Base-by-base conservation (phyloP, 192 early-diverging fungal genomes). In the Umbelopsis vinacea region DNA sequence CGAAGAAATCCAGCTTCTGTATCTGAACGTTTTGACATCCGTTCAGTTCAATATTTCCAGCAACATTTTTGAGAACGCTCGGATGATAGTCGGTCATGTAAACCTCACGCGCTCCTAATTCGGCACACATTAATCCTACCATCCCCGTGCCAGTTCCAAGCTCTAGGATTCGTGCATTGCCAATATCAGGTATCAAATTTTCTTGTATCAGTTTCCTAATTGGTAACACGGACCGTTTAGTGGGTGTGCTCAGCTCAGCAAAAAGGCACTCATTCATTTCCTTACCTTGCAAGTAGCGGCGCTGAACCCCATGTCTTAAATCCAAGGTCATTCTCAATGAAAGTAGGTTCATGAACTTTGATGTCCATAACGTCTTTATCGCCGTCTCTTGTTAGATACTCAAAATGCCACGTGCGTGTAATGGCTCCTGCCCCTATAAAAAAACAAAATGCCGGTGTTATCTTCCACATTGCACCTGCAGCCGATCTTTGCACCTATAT, bases 301-400 rank as follows among this genome's bases (percentile, higher is more conserved):
- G 85, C 83, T 21, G 85, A 81, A 57, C 85, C 85, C 82, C 83
- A 86, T 6, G 85, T 86, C 60, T 86, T 86, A 70, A 86, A 86
- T 19, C 85, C 85, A 26, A 86, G 70, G 74, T 86, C 85, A 21
- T 84, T 81, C 11, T 75, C 85, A 14, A 77, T 78, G 50, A 80
- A 84, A 33, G 81, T 82, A 4, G 85, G 85, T 67, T 86, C 85
- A 57, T 86, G 85, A 55, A 86, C 74, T 33, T 57, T 37, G 4
- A 81, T 38, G 9, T 68, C 52, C 14, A 76, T n/a, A 15, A 15
- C 21, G 9, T 70, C 8, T 21, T 46, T 22, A 3, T 74, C 40
- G 17, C 70, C 71, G 71, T 76, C 24, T 6, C 33, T 46, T 22
- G 69, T 66, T 6, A 74, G 69, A 48, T 63, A 74, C 24, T 75